Base-by-base conservation (phyloP, 768 basidiomycete species). In the Rhizopogon vulgaris region DNA sequence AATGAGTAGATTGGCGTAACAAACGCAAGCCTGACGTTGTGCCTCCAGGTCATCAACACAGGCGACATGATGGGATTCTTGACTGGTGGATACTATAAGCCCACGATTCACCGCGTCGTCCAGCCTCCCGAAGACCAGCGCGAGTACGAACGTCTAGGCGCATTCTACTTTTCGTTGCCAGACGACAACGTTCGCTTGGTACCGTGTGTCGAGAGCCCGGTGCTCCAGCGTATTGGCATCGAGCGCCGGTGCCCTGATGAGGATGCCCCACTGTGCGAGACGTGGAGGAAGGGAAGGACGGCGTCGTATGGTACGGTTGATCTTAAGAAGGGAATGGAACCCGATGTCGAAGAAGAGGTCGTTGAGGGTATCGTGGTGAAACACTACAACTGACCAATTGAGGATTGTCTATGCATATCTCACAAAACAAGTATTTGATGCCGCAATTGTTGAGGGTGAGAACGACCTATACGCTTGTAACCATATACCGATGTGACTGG, bases 11-110 rank as follows among this genome's bases (percentile, higher is more conserved):
- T 41, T 30, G 7, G 37, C 15, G 24, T 53, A 4, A 36, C 18
- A 25, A 18, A 38, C 38, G 1, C 17, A 8, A 34, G 38, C 18
- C 3, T 25, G 15, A 40, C 24, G 5, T 17, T 25, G 30, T 2
- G 15, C 15, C 28, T 4, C 7, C 27, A 73, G 72, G 69, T 74
- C 25, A 61, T 78, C 48, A 78, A 78, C 46, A 71, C 73, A 5
- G 77, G 77, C 22, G 78, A 80, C 54, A 66, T 71, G 5, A 60
- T 80, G 41, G 74, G 77, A 38, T 77, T 76, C 63, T 63, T 78
- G 18, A 75, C 73, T 6, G 76, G 76, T 1, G 73, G 76, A 6
- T 76, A 63, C 55, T 77, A 77, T 60, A 71, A 69, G n/a, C 73
- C 71, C 14, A 78, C 77, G 0, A 76, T 77, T 46, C 77, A 79